phyloP scores from a whole-genome alignment of 441 rosid species.

The Euphorbia schlechtendalii region DNA sequence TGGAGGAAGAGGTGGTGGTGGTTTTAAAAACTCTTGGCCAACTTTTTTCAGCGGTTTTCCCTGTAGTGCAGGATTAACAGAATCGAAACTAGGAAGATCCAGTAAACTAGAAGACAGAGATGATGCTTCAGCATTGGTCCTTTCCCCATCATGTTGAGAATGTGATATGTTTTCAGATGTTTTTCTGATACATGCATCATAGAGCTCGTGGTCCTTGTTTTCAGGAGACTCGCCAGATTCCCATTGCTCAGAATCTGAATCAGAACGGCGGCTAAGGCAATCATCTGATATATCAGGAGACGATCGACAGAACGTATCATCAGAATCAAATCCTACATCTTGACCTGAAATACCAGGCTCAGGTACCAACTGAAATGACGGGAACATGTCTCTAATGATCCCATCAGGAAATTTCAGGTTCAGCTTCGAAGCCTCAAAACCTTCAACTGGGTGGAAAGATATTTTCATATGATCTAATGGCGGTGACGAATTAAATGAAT shows the following conservation, averaged over 20 bases:
- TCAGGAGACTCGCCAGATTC: slow-evolving; percentile 51
- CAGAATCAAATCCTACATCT: slow-evolving; percentile 48
- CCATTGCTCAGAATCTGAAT: slow-evolving; percentile 82
- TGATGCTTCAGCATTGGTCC: neutral
- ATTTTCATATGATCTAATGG: slow-evolving; percentile 88
- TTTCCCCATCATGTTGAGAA: slow-evolving; percentile 27
- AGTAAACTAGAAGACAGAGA: slow-evolving; percentile 18
- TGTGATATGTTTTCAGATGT: slow-evolving; percentile 38
- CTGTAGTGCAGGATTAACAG: slow-evolving; percentile 28
- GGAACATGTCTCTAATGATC: slow-evolving; percentile 41
- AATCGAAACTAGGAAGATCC: slow-evolving; percentile 55
- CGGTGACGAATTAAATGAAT: slow-evolving; percentile 64
- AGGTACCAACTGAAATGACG: slow-evolving; percentile 88
- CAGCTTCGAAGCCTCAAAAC: slow-evolving; percentile 54
- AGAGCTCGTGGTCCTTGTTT: slow-evolving; percentile 37
- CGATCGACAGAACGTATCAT: slow-evolving; percentile 79
- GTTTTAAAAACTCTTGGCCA: slow-evolving; percentile 26
- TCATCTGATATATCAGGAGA: slow-evolving; percentile 70
- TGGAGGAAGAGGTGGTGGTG: slow-evolving; percentile 78
- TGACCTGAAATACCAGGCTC: slow-evolving; percentile 36
- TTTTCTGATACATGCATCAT: slow-evolving; percentile 39
- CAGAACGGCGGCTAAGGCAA: slow-evolving; percentile 48
- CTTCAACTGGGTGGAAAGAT: slow-evolving; percentile 70
- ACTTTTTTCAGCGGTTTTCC: slow-evolving; percentile 20
- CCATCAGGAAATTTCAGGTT: slow-evolving; percentile 65